phyloP scores from a whole-genome alignment of 371 early-diverging fungal species.

The Mucor ambiguus region DNA sequence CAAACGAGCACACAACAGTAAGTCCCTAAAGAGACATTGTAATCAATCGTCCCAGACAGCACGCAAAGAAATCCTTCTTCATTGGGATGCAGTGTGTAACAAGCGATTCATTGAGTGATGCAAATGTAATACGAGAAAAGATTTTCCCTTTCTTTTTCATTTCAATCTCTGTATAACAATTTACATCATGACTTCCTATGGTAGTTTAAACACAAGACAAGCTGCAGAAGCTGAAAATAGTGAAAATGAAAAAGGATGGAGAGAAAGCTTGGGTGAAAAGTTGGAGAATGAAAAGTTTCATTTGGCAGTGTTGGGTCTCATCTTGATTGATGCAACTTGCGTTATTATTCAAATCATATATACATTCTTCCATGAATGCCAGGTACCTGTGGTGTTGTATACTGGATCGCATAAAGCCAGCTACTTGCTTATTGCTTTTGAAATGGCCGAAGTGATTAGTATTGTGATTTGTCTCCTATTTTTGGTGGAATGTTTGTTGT shows the following conservation, averaged over 20 bases:
- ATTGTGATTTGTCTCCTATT: constrained; percentile 41
- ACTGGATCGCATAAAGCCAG: constrained; percentile 2
- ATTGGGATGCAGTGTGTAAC: neutral
- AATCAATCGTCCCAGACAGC: no score
- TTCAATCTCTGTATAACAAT: neutral
- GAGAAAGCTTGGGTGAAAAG: constrained; percentile 37
- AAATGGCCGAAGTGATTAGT: constrained; percentile 37
- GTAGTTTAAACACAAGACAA: constrained; percentile 11
- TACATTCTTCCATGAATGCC: constrained; percentile 38
- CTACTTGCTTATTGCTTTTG: constrained; percentile 27
- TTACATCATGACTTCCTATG: constrained; percentile 18
- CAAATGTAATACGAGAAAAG: neutral
- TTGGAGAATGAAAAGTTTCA: constrained; percentile 42
- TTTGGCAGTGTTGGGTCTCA: constrained; percentile 32
- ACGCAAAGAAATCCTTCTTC: neutral
- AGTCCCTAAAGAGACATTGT: no score
- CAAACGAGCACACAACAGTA: no score
- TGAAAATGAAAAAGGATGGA: constrained; percentile 24
- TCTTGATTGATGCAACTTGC: constrained; percentile 38
- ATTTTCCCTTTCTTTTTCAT: constrained; percentile 11
- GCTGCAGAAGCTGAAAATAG: neutral
- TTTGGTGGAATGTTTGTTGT: constrained; percentile 37
- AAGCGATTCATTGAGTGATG: neutral
- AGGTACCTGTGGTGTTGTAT: constrained; percentile 3
- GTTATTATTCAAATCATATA: constrained; percentile 39